Conservation (phyloP, 306 rosid genomes). For the Pyrus bretschneideri region DNA sequence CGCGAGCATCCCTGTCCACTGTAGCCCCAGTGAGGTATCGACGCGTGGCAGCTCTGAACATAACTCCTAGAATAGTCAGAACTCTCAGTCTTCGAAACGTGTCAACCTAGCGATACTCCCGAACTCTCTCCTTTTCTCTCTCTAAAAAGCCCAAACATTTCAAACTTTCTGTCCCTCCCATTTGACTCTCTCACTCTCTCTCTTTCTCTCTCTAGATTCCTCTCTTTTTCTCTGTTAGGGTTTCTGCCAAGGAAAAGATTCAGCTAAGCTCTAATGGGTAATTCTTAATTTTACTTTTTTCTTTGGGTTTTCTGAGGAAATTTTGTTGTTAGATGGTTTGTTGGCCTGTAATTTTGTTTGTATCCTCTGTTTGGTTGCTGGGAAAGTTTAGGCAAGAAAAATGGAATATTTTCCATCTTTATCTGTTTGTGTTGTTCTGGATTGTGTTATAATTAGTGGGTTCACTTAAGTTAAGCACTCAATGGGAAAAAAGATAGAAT, state of each 20-base stretch:
- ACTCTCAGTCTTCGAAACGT: slow-evolving; percentile 30
- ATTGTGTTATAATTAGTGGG: neutral
- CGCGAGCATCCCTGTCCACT: neutral
- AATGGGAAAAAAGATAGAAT: neutral
- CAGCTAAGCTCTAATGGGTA: slow-evolving; percentile 29
- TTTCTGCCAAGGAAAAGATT: slow-evolving; percentile 22
- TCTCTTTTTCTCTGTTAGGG: slow-evolving; percentile 38
- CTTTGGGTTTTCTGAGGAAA: neutral
- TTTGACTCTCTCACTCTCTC: slow-evolving; percentile 8
- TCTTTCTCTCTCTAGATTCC: slow-evolving; percentile 13
- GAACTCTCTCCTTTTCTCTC: slow-evolving; percentile 8
- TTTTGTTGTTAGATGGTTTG: slow-evolving; percentile 6
- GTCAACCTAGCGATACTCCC: slow-evolving; percentile 25
- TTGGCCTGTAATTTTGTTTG: neutral
- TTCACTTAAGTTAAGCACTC: neutral
- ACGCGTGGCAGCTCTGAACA: slow-evolving; percentile 17
- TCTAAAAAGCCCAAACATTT: slow-evolving; percentile 17
- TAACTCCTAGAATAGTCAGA: slow-evolving; percentile 8
- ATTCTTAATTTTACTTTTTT: neutral
- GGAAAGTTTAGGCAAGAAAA: slow-evolving; percentile 5
- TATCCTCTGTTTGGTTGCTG: slow-evolving; percentile 3
- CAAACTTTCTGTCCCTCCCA: slow-evolving; percentile 44
- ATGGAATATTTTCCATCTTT: neutral
- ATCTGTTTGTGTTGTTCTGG: neutral
- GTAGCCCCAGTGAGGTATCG: slow-evolving; percentile 6